Percentiles rank a stretch among this genome's conserved stretches.
phyloP scores from a whole-genome alignment of 768 basidiomycete genomes.

The Pleurotus citrinopileatus region DNA sequence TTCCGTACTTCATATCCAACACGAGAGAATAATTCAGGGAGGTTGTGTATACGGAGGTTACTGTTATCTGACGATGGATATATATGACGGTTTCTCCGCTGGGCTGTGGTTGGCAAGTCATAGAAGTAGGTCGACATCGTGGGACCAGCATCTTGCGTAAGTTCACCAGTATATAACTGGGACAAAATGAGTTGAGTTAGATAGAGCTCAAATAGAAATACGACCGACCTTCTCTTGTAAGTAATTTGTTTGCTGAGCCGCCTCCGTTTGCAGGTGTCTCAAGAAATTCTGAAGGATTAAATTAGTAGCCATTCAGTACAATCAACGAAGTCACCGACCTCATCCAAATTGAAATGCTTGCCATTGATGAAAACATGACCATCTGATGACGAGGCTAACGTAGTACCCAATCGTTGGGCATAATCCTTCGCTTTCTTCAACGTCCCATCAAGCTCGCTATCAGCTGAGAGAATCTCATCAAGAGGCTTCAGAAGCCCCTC shows the following conservation, averaged over 20 bases:
- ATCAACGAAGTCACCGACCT: slow-evolving; percentile 43
- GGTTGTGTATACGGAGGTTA: slow-evolving; percentile 48
- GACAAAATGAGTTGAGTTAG: not conserved
- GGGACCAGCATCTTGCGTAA: slow-evolving; percentile 50
- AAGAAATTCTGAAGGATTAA: slow-evolving; percentile 78
- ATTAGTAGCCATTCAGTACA: slow-evolving; percentile 2
- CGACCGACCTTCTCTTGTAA: slow-evolving; percentile 68
- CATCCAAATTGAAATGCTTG: slow-evolving; percentile 66
- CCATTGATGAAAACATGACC: slow-evolving; percentile 90
- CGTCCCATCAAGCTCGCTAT: slow-evolving; percentile 24
- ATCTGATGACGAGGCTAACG: slow-evolving; percentile 27
- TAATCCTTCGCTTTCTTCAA: slow-evolving; percentile 52
- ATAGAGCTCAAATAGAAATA: not conserved
- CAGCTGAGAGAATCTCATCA: slow-evolving; percentile 33
- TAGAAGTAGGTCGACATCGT: slow-evolving; percentile 81
- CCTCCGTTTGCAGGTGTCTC: slow-evolving; percentile 57
- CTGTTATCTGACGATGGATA: slow-evolving; percentile 47
- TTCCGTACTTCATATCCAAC: slow-evolving; percentile 39
- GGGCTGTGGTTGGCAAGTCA: slow-evolving; percentile 72
- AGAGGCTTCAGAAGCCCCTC: slow-evolving; percentile 28
- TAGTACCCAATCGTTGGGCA: slow-evolving; percentile 53
- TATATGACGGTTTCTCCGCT: slow-evolving; percentile 75
- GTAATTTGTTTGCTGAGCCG: slow-evolving; percentile 57
- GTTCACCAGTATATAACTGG: slow-evolving; percentile 57
- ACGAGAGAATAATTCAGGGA: slow-evolving; percentile 50